Evolutionary conservation across 1,284 basidiomycete species (phyloP).

Genomic region (Entoloma clypeatum): DNA sequence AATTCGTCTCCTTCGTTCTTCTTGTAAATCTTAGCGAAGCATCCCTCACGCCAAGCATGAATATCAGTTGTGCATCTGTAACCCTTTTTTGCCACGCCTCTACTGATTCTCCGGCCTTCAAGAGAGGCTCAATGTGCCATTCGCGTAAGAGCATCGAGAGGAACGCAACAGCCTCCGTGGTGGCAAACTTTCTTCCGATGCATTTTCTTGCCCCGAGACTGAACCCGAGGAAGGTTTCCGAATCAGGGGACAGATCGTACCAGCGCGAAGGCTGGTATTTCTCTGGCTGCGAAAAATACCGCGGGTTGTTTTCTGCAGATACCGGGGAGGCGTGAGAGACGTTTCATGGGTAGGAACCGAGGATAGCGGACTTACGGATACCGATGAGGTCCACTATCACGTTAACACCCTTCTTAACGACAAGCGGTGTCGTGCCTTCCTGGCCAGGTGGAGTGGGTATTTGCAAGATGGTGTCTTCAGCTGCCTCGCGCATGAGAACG

Average conservation of each 20-base stretch:
- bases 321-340: neutral
- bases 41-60: slow-evolving; percentile 41
- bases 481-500: slow-evolving; percentile 31
- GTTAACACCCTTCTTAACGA: slow-evolving; percentile 31
- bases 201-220: slow-evolving; percentile 49
- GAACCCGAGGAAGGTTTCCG: slow-evolving; percentile 44
- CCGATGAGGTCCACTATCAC: slow-evolving; percentile 51
- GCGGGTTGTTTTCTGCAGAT: slow-evolving; percentile 35
- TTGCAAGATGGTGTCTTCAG: slow-evolving; percentile 31
- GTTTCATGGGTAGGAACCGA: neutral
- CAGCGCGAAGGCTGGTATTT: slow-evolving; percentile 34
- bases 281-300: slow-evolving; percentile 34
- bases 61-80: slow-evolving; percentile 35
- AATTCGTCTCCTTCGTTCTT: slow-evolving; percentile 16
- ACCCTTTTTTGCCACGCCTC: slow-evolving; percentile 44
- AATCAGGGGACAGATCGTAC: slow-evolving; percentile 31
- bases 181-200: slow-evolving; percentile 54
- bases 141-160: slow-evolving; percentile 49
- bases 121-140: slow-evolving; percentile 44
- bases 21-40: slow-evolving; percentile 41
- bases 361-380: slow-evolving; percentile 39
- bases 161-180: slow-evolving; percentile 50
- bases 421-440: slow-evolving; percentile 27
- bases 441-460: slow-evolving; percentile 31
- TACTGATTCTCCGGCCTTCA: slow-evolving; percentile 41